These are phyloP conservation scores for Coprinopsis strossmayeri DNA, from an alignment of 768 basidiomycete species.

Conservation along the genomic window DNA sequence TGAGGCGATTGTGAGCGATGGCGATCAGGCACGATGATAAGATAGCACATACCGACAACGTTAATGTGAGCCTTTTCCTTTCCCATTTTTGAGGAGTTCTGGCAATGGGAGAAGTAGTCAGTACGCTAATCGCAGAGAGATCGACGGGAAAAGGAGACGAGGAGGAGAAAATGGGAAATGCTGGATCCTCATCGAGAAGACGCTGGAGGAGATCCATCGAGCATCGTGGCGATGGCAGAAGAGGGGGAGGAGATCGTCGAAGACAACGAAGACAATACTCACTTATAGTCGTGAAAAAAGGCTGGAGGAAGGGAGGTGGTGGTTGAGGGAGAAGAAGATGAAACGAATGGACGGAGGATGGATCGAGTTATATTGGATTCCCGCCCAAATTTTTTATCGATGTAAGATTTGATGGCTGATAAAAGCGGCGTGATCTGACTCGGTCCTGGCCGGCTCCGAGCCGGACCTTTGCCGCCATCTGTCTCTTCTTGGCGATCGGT, in stretches of 20 bases:
- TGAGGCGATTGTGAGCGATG: slow-evolving; percentile 29
- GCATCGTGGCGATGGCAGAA: slow-evolving; percentile 5
- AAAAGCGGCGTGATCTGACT: slow-evolving; percentile 44
- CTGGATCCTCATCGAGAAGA: slow-evolving; percentile 19
- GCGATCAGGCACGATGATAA: slow-evolving; percentile 16
- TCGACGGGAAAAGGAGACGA: slow-evolving; percentile 12
- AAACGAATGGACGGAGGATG: slow-evolving; percentile 29
- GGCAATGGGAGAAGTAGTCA: slow-evolving; percentile 18
- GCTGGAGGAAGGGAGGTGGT: slow-evolving; percentile 39
- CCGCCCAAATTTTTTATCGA: slow-evolving; percentile 55
- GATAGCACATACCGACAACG: slow-evolving; percentile 77
- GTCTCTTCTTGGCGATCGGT: too few species aligned
- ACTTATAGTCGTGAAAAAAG: slow-evolving; percentile 31
- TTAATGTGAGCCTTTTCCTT: slow-evolving; percentile 96
- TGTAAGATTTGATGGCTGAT: slow-evolving; percentile 46
- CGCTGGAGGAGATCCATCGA: slow-evolving; percentile 22
- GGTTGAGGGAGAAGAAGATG: slow-evolving; percentile 38
- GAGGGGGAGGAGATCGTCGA: slow-evolving; percentile 7
- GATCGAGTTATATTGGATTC: slow-evolving; percentile 54
- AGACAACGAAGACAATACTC: slow-evolving; percentile 18
- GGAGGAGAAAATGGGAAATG: slow-evolving; percentile 13
- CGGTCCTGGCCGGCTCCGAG: slow-evolving; percentile 21
- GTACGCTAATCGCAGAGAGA: slow-evolving; percentile 21
- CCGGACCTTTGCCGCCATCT: too few species aligned
- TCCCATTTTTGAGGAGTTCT: slow-evolving; percentile 78